phyloP scores from a whole-genome alignment of 345 rosid species.

The Reutealis trisperma region DNA sequence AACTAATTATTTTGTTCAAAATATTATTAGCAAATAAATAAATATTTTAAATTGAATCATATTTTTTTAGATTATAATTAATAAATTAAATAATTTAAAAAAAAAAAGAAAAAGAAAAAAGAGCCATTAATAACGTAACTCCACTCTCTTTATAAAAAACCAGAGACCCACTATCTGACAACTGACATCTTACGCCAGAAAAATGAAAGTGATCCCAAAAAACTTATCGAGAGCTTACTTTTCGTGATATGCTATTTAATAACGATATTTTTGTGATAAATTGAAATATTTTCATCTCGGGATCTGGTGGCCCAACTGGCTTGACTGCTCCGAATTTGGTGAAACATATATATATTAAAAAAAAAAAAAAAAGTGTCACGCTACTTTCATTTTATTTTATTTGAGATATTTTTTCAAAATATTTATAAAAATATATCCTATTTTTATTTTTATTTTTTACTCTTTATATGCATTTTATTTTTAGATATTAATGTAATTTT shows the following conservation, averaged over 20 bases:
- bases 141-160: slow-evolving; percentile 12
- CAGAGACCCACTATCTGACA: not conserved
- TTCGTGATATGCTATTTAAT: not conserved
- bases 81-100: not conserved
- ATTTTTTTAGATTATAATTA: too few species aligned
- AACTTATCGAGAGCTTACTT: too few species aligned
- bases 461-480: too few species aligned
- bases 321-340: slow-evolving; percentile 5
- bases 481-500: too few species aligned
- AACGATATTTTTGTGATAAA: slow-evolving; percentile 7
- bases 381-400: too few species aligned
- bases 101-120: not conserved
- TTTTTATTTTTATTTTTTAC: too few species aligned
- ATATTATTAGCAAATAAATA: too few species aligned
- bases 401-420: too few species aligned
- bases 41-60: too few species aligned
- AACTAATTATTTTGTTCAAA: too few species aligned
- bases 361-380: too few species aligned
- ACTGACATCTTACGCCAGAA: slow-evolving; percentile 8
- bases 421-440: too few species aligned
- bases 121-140: not conserved
- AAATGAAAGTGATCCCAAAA: not conserved
- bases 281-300: not conserved
- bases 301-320: slow-evolving; percentile 18
- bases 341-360: not conserved